These are phyloP conservation scores for Kodamaea sp. DNA, from an alignment of 1,139 yeast genomes.

Conservation along the genomic window DNA sequence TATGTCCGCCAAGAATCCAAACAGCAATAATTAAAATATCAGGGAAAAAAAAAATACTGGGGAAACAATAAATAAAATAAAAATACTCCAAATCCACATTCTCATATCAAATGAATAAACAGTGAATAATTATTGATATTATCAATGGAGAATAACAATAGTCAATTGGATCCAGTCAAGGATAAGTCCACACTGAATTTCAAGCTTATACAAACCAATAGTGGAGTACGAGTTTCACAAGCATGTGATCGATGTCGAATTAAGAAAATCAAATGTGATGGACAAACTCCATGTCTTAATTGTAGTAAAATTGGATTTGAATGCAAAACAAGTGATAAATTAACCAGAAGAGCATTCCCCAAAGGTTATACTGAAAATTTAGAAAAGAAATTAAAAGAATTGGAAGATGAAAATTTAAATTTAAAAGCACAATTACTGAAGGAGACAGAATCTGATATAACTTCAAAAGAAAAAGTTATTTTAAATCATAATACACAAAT, in stretches of 20 bases:
- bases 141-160: too few species aligned
- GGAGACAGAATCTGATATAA: not conserved
- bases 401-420: constrained; percentile 56
- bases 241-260: constrained; percentile 80
- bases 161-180: not conserved
- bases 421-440: constrained; percentile 21
- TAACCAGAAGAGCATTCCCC: constrained; percentile 60
- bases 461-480: constrained; percentile 1
- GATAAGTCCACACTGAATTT: constrained; percentile 22
- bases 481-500: constrained; percentile 23
- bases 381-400: constrained; percentile 55
- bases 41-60: too few species aligned
- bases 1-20: too few species aligned
- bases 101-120: too few species aligned
- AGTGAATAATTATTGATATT: too few species aligned
- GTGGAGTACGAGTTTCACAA: constrained; percentile 57
- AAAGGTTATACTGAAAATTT: constrained; percentile 65
- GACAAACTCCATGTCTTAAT: constrained; percentile 65
- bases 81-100: too few species aligned
- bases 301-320: constrained; percentile 62
- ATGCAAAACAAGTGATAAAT: constrained; percentile 68
- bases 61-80: too few species aligned
- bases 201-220: constrained; percentile 39
- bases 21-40: too few species aligned
- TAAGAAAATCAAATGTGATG: constrained; percentile 75